Percentiles rank a stretch among this genome's conserved stretches.
phyloP scores from a whole-genome alignment of 202 grass and related monocot genomes.

The Brachypodium distachyon region DNA sequence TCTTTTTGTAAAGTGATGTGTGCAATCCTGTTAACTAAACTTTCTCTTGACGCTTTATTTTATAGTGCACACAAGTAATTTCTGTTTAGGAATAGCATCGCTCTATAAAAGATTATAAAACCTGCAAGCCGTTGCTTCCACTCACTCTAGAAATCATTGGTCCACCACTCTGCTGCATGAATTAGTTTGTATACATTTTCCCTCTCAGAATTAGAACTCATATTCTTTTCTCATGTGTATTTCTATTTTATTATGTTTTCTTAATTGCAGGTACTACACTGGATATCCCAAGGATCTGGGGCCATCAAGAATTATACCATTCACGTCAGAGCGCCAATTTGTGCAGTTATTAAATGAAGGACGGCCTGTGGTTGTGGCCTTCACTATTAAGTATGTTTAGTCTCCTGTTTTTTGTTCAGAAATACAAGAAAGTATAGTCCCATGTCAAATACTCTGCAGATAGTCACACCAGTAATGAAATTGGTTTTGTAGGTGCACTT shows the following conservation, averaged over 20 bases:
- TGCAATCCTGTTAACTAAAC: not conserved
- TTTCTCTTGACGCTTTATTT: not conserved
- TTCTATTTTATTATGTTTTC: not conserved
- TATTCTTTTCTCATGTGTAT: not conserved
- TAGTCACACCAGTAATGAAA: not conserved
- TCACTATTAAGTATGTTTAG: conserved; percentile 72
- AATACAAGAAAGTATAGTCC: not conserved
- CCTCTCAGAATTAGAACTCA: not conserved
- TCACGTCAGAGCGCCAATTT: conserved; percentile 84
- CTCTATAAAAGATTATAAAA: not conserved
- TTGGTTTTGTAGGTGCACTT: conserved; percentile 54
- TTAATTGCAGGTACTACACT: conserved; percentile 66
- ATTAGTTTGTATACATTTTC: not conserved
- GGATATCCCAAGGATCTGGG: conserved; percentile 91
- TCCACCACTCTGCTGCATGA: not conserved
- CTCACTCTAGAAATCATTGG: not conserved
- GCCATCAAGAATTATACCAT: conserved; percentile 69
- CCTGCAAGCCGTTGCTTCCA: not conserved
- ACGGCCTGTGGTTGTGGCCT: conserved; percentile 79
- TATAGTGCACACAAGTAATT: not conserved
- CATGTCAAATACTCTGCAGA: not conserved
- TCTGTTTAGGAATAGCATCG: not conserved
- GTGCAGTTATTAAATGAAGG: conserved; percentile 80
- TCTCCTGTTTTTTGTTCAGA: not conserved
- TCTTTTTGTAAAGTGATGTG: no score